Base-by-base conservation (phyloP, 2,329 filamentous ascomycete genomes). In the Fusarium concolor region DNA sequence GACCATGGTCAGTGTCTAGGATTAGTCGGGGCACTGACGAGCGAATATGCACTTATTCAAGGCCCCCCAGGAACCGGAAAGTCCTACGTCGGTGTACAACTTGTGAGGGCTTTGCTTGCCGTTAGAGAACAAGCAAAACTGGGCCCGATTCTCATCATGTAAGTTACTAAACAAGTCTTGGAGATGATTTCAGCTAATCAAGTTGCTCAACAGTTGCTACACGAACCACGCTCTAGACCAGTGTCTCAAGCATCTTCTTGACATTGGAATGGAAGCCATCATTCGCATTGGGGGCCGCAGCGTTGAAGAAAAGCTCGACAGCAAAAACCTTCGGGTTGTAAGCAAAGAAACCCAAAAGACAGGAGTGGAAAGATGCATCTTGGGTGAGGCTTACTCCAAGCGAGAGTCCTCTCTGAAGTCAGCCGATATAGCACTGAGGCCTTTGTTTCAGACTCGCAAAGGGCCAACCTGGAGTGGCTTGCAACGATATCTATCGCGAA, bases 31-130 rank as follows among this genome's bases (percentile, higher is more conserved):
- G 82, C 87, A 3, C 76, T 92, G 0, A 82, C 79, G 1, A 80
- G 83, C 1, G 81, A 83, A 31, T 77, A 90, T 18, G 84, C 87
- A 2, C 80, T 91, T 4, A 89, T 91, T 11, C 89, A 92, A 78
- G 90, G 90, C 0, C 90, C 90, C 0, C 90, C 90, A 0, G 90
- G 90, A 0, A 92, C 90, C 0, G 90, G 90, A 1, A 92, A 92
- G 72, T 86, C 82, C 2, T 91, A 85, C 67, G 81, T 85, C 1
- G 89, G 89, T 2, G 81, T 87, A 2, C 80, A 85, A 35, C 71
- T 91, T 8, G 82, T 90, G 56, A 84, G 84, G 56, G 79, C 83
- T 0, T 72, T 90, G 6, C 71, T 90, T 5, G 72, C 72, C 6
- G 82, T 82, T 55, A 81, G 80, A 50, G n/a, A 42, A 0, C 59